Base-by-base conservation (phyloP, 306 rosid genomes). In the Ochetophila trinervis region DNA sequence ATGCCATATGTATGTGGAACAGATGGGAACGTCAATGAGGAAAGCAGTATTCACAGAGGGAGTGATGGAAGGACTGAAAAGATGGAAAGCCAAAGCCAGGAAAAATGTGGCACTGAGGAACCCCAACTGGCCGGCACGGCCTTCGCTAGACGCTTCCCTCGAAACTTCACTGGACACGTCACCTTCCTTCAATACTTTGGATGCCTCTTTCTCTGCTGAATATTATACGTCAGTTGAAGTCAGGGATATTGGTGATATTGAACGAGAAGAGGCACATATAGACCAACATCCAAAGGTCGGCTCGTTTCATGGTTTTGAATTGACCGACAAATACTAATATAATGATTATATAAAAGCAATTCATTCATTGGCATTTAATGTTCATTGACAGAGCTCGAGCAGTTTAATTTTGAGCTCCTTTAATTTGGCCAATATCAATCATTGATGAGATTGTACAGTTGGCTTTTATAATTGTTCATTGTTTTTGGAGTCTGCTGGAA, bases 11-110 rank as follows among this genome's bases (percentile, higher is more conserved):
- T 14, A 65, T 27, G 3, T 72, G 54, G 10, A 44, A 63, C 81
- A 85, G 83, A 85, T 85, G 90, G 87, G 87, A 16, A 57, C 81
- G 12, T 62, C 84, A 15, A 82, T 85, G 91, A 73, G 73, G 47
- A 77, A 69, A 45, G 79, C 65, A 13, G 87, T 79, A 44, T 80
- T 85, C 70, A 77, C 82, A 1, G 91, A 78, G 53, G 60, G 53
- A 2, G 82, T 85, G 50, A 69, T 69, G 21, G 34, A 57, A 36
- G 84, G 91, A n/a, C 76, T 85, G 16, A 66, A 74, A n/a, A 79
- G 1, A 42, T 83, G 87, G 87, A 60, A 74, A 40, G 53, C 47
- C 0, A 73, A 60, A 45, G 87, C 87, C 4, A 83, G 72, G 65
- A 83, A 73, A 63, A 79, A 57, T 18, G 34, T 67, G 44, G 65